These are phyloP conservation scores for Podila epicladia DNA, from an alignment of 192 early-diverging fungal genomes.

Conservation along the genomic window DNA sequence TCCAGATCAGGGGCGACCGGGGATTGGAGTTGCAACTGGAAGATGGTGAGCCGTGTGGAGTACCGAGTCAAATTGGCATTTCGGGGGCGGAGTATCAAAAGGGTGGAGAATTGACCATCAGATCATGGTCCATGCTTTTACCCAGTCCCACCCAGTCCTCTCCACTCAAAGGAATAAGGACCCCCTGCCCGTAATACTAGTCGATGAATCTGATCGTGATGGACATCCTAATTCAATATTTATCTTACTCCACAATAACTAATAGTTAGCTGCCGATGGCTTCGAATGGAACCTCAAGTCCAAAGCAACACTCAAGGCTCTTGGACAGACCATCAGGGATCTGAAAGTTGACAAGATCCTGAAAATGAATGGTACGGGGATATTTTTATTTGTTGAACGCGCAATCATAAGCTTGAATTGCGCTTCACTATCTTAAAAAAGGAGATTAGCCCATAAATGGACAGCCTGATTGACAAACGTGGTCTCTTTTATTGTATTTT, in stretches of 20 bases:
- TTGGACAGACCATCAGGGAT: slow-evolving; percentile 37
- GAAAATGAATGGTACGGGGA: slow-evolving; percentile 33
- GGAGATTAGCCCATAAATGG: too few relatives aligned
- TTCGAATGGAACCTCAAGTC: slow-evolving; percentile 30
- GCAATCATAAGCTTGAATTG: too few relatives aligned
- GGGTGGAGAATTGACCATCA: background rate
- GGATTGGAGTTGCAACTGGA: too few relatives aligned
- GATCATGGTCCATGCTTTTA: background rate
- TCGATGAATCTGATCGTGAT: too few relatives aligned
- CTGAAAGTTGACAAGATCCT: slow-evolving; percentile 35
- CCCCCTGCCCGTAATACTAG: too few relatives aligned
- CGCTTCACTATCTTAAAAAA: too few relatives aligned
- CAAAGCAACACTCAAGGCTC: slow-evolving; percentile 37
- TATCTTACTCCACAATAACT: background rate
- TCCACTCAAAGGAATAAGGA: too few relatives aligned
- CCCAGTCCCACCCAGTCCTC: background rate
- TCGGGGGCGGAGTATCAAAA: too few relatives aligned
- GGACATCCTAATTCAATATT: too few relatives aligned
- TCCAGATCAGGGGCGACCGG: too few relatives aligned
- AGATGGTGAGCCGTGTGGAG: too few relatives aligned
- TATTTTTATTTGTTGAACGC: background rate
- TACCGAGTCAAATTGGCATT: too few relatives aligned
- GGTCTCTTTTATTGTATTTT: background rate
- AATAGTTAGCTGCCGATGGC: slow-evolving; percentile 18
- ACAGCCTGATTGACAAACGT: background rate